Evolutionary conservation across 805 yeast species (phyloP), one percentile per base, ranked within the genome.

Genomic region (Torulaspora maleeae): DNA sequence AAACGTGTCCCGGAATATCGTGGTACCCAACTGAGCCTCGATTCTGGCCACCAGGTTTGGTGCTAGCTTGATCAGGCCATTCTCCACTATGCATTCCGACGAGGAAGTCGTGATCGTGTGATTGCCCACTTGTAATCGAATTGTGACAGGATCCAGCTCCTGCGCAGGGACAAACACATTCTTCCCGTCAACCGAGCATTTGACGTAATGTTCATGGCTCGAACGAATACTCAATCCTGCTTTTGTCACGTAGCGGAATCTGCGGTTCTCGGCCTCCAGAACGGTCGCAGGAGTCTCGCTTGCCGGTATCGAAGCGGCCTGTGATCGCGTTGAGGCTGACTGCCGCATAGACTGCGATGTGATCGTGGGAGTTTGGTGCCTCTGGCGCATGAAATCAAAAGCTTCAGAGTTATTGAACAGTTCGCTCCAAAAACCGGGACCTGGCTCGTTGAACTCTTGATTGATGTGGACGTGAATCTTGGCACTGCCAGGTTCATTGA

Each of bases 401-500:
- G 56, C 28, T 16, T 52, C 58, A 0, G 52, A 46, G 29, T 44
- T 54, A 37, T 49, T 47, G 41, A 58, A 54, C 30, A 58, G 38
- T 38, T 59, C 58, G 34, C 47, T 55, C 66, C 66, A 63, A 48
- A 60, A 63, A 5, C 60, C 58, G 2, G 59, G 59, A 5, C 55
- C 57, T 3, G 53, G 44, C 28, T 56, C 63, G 4, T 47, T 36
- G 13, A 51, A 51, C 15, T 54, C 57, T 19, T 56, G 53, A n/a
- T 50, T 55, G 24, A 61, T 54, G 16, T 57, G 59, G 15, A 64
- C 62, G 40, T 63, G 62, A 1, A 63, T 39, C 20, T 56, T 54
- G 7, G 54, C 49, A 4, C 44, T 47, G 4, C 47, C 36, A 9
- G 50, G 34, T 22, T 41, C 52, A 15, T 51, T 47, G 5, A 60